Percentiles rank a stretch among this genome's conserved stretches.
Conservation (phyloP, 2,329 filamentous ascomycete species). For the Tolypocladium tropicale region DNA sequence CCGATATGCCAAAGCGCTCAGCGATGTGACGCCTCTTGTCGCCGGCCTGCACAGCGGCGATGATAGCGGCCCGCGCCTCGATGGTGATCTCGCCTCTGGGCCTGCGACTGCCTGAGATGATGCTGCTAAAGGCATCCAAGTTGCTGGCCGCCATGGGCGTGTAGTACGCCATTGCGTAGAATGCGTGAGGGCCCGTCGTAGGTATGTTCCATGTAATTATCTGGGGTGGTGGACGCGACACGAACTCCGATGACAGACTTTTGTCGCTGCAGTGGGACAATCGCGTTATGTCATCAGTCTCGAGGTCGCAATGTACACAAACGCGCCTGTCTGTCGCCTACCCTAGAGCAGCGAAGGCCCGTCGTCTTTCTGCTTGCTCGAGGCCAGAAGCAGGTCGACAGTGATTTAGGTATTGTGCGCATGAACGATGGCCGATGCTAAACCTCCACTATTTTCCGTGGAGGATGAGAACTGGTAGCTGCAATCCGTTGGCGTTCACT, state of each 20-base stretch:
- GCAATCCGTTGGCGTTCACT: no score
- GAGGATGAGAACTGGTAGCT: no score
- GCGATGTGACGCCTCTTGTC: constrained; percentile 1
- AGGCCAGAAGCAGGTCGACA: no score
- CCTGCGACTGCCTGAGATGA: neutral
- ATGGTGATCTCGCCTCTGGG: neutral
- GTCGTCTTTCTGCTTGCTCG: no score
- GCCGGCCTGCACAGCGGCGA: constrained; percentile 2
- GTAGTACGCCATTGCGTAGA: constrained; percentile 14
- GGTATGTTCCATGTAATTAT: neutral
- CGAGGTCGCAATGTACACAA: no score
- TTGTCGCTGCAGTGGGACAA: neutral
- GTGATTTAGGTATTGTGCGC: no score
- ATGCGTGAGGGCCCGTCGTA: neutral
- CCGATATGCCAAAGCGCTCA: neutral
- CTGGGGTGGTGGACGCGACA: no score
- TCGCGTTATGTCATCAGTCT: no score
- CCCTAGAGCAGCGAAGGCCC: no score
- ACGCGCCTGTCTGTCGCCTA: no score
- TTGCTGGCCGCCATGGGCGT: constrained; percentile 19
- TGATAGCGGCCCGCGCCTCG: constrained; percentile 2
- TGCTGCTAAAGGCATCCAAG: neutral
- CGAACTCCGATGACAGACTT: neutral
- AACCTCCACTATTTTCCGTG: no score
- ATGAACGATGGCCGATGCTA: no score